Evolutionary conservation across 352 stramenopile genomes (phyloP), one percentile per base, ranked within the genome.

Genomic region (Phytopythium oedochilum): DNA sequence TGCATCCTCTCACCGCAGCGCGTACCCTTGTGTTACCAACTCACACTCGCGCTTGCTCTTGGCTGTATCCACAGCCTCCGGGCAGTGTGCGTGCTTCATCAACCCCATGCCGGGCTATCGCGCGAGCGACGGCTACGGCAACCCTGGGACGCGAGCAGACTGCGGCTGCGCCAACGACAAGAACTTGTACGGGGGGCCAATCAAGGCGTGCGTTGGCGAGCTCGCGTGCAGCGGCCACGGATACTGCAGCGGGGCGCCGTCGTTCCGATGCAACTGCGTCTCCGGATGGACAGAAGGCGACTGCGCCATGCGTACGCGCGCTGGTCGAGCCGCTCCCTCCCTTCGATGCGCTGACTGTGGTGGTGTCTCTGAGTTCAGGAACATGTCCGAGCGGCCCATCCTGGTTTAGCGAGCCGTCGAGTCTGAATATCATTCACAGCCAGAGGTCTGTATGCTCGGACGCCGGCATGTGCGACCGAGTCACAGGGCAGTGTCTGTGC

Each of bases 151-250:
- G 32, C 76, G 88, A n/a, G 94, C 88, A 14, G 94, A 98, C 67
- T 98, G 95, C 49, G 95, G 94, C 8, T 88, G 88, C 53, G 83
- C 81, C 15, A 86, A 92, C 52, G 78, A 86, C 47, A 77, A 86
- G 26, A 96, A 88, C 40, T 68, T 86, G 35, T 92, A 90, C 50
- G 78, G 78, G 10, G 79, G 82, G 2, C 17, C 62, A 1, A 88
- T 90, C 53, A 75, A 63, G 34, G 48, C 75, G 1, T 92, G 83
- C 44, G 59, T 79, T 0, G 83, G 83, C 0, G 80, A 89, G 52
- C 57, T 91, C 7, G 60, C 76, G n/a, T 93, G 83, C 57, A 93
- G 75, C 49, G 83, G 80, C 2, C 83, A 88, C 34, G 80, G 83
- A 5, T 83, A 81, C 45, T 93, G 83, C 59, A 72, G 68, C 0